Evolutionary conservation across 805 yeast genomes (phyloP).

Genomic region (Kazachstania taianensis): DNA sequence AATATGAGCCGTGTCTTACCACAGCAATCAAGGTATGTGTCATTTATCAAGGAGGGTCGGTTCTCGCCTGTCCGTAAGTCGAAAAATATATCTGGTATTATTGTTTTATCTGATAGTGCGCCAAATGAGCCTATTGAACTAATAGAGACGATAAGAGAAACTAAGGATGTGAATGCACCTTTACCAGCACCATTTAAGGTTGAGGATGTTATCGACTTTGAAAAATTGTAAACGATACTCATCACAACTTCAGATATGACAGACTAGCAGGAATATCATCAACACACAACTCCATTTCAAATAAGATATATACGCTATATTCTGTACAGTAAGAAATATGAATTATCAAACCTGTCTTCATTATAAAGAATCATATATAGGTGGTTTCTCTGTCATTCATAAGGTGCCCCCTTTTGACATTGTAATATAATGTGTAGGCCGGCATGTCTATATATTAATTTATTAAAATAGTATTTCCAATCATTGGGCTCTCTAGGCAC

Average conservation of each 20-base stretch:
- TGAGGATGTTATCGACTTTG: constrained; percentile 24
- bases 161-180: constrained; percentile 64
- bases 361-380: too few relatives aligned
- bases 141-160: constrained; percentile 78
- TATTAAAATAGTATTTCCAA: neutral
- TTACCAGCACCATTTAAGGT: constrained; percentile 28
- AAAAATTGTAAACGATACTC: constrained; percentile 4
- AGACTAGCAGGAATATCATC: too few relatives aligned
- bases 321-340: neutral
- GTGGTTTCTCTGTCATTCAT: too few relatives aligned
- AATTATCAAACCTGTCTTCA: too few relatives aligned
- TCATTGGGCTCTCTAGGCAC: constrained; percentile 10
- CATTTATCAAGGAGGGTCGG: constrained; percentile 65
- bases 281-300: too few relatives aligned
- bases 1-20: constrained; percentile 88
- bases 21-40: constrained; percentile 70
- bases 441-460: neutral
- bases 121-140: constrained; percentile 52
- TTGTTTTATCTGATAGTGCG: constrained; percentile 54
- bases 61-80: constrained; percentile 76
- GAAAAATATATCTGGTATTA: constrained; percentile 58
- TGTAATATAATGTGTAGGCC: too few relatives aligned
- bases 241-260: too few relatives aligned
- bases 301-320: too few relatives aligned
- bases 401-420: too few relatives aligned